Base-by-base conservation (phyloP, 2,329 filamentous ascomycete genomes). In the Ascochyta rabiei region DNA sequence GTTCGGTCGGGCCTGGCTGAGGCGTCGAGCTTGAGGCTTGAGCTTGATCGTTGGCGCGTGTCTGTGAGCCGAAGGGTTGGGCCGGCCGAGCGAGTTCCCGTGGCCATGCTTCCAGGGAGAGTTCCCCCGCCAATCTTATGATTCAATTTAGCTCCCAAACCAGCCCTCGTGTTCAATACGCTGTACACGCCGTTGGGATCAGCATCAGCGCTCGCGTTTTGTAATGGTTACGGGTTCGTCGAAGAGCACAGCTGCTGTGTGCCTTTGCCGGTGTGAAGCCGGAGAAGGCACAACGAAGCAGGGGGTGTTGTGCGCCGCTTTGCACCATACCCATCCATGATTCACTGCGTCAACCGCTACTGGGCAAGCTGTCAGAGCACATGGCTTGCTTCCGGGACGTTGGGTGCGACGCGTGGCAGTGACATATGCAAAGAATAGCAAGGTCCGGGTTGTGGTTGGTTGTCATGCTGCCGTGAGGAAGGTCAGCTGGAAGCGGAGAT, bases 391-490 rank as follows among this genome's bases (percentile, higher is more conserved):
- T 53, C 39, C 57, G 49, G 42, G 45, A 48, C 46, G 28, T 28
- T 55, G 48, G 48, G 42, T 15, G 33, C 47, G 54, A 66, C 62
- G 60, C 59, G 62, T 65, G 64, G 56, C 62, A 51, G 40, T 50
- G 44, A 49, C 53, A 56, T 45, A 24, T 50, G 52, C 57, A 59
- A 45, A 39, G 31, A 48, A 30, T 15, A 30, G 48, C 39, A 42
- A 52, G 23, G 47, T 41, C 40, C 42, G 46, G 34, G 16, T 53
- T 28, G 43, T 47, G 48, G 38, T 38, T 31, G 49, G 31, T 39
- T 45, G 43, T 46, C 39, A 21, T 26, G 10, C 16, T 37, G 40
- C 43, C 34, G 40, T 39, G 24, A 38, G 18, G 28, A 34, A 18
- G 40, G 21, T 43, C 37, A 44, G 38, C 31, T 39, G 31, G 46